A percentile compares a stretch with the other conserved stretches of the same genome.
Evolutionary conservation across 208 protist genomes (phyloP).

Genomic region (Trypanosomatidae sp.): DNA sequence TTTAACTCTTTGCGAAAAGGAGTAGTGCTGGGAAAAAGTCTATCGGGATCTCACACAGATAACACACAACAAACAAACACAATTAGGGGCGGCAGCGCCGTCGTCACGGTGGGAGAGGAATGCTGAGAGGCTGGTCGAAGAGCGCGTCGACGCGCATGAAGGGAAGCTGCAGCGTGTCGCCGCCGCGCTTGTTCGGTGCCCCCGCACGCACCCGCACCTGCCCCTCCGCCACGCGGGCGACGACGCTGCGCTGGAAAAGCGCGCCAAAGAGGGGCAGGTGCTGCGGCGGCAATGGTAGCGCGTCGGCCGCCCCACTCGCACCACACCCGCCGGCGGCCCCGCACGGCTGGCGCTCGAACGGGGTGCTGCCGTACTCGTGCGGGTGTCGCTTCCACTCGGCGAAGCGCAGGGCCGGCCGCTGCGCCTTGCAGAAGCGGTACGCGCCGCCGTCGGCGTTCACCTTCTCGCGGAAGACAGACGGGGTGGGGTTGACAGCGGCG

Average conservation of each 20-base stretch:
- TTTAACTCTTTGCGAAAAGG: too few species aligned
- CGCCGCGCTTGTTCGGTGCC: conserved; percentile 3
- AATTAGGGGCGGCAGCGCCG: too few species aligned
- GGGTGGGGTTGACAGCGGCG: conserved; percentile 25
- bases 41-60: too few species aligned
- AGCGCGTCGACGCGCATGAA: conserved; percentile 40
- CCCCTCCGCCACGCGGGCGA: conserved; percentile 23
- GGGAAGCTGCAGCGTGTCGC: conserved; percentile 38
- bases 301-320: conserved; percentile 17
- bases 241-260: conserved; percentile 37
- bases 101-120: neutral
- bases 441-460: conserved; percentile 45
- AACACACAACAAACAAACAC: too few species aligned
- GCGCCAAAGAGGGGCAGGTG: conserved; percentile 56
- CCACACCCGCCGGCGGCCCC: neutral
- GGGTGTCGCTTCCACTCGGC: conserved; percentile 46
- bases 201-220: conserved; percentile 24
- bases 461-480: conserved; percentile 46
- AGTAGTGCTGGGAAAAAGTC: too few species aligned
- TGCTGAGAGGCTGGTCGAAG: conserved; percentile 34
- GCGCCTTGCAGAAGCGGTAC: conserved; percentile 61
- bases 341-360: conserved; percentile 29
- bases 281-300: too few species aligned
- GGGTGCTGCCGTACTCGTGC: conserved; percentile 21
- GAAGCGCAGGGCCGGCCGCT: conserved; percentile 47